Evolutionary conservation across 208 protist genomes (phyloP).

Genomic region (Paratrypanosoma confusum): DNA sequence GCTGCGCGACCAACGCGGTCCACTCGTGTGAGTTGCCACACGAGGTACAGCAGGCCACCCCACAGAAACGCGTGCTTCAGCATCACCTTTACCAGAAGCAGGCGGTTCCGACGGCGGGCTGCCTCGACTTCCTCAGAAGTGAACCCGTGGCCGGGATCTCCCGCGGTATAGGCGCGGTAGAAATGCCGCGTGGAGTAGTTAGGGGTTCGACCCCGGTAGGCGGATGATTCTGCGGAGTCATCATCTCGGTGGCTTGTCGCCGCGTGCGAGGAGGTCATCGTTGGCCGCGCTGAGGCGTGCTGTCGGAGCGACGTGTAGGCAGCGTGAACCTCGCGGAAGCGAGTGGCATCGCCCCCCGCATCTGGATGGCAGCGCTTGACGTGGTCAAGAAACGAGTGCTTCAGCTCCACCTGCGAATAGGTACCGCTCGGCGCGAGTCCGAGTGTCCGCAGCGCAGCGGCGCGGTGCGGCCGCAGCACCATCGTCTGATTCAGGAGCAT

Average conservation of each 20-base stretch:
- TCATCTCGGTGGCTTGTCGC: too few species aligned
- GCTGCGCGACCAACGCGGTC: slow-evolving; percentile 26
- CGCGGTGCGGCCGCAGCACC: too few species aligned
- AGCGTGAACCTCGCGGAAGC: slow-evolving; percentile 24
- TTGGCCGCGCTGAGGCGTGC: too few species aligned
- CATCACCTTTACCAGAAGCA: slow-evolving; percentile 4
- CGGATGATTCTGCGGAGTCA: too few species aligned
- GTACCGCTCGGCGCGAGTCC: slow-evolving; percentile 6
- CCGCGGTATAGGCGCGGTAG: slow-evolving; percentile 26
- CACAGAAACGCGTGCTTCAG: slow-evolving; percentile 23
- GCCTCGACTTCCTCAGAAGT: slow-evolving; percentile 18
- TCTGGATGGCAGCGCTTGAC: slow-evolving; percentile 28
- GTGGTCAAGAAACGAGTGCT: slow-evolving; percentile 16
- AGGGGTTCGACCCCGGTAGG: slow-evolving; percentile 1
- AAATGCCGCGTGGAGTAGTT: slow-evolving; percentile 33
- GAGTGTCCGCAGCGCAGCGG: slow-evolving; percentile 3
- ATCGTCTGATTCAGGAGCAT: too few species aligned
- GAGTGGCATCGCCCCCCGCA: slow-evolving; percentile 18
- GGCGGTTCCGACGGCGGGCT: slow-evolving; percentile 12
- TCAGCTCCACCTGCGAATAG: slow-evolving; percentile 21
- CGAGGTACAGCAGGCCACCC: slow-evolving; percentile 18
- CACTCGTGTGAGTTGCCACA: slow-evolving; percentile 14
- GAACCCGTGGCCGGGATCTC: slow-evolving; percentile 19
- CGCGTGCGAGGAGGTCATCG: too few species aligned
- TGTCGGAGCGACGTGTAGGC: slow-evolving; percentile 18